phyloP scores from a whole-genome alignment of 192 early-diverging fungal species.

The Rhizophagus prolifer region DNA sequence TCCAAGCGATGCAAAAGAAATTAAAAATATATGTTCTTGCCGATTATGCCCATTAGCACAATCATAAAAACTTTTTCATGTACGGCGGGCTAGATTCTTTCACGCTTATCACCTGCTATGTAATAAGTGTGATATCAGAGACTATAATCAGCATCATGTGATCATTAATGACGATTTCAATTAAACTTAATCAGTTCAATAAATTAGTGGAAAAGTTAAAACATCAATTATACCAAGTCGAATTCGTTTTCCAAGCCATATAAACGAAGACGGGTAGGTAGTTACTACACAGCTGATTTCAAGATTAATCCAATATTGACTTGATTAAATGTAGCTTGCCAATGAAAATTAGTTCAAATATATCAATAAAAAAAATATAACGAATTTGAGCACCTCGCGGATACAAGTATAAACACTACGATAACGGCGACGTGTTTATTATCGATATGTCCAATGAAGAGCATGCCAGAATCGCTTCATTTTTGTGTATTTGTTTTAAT shows the following conservation, averaged over 20 bases:
- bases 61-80: no score
- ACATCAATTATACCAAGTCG: not conserved
- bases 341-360: not conserved
- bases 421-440: constrained; percentile 12
- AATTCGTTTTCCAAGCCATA: not conserved
- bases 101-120: no score
- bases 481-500: not conserved
- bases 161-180: no score
- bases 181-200: no score
- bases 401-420: constrained; percentile 4
- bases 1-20: no score
- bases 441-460: not conserved
- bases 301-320: constrained; percentile 19
- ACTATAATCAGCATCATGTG: no score
- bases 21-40: no score
- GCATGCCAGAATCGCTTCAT: not conserved
- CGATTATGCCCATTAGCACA: no score
- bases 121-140: no score
- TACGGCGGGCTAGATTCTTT: no score
- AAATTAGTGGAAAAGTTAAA: no score
- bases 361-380: constrained; percentile 17
- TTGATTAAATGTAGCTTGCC: constrained; percentile 11
- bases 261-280: constrained; percentile 1
- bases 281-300: not conserved
- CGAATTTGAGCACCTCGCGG: constrained; percentile 9